Base-by-base conservation (phyloP, 495 filamentous ascomycete species). In the Friedmanniomyces simplex region DNA sequence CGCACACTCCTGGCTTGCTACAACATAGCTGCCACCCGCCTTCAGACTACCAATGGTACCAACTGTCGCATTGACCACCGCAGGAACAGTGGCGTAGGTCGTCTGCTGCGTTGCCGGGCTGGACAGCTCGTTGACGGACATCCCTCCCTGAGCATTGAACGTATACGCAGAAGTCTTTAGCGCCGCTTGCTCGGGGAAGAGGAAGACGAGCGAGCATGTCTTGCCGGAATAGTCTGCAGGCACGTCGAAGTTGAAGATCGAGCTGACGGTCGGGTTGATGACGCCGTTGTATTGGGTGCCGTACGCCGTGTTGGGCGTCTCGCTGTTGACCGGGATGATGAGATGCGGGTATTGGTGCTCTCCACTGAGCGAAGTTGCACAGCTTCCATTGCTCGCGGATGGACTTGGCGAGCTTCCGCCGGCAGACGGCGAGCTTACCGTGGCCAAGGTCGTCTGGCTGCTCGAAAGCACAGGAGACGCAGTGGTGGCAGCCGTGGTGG, bases 311-410 rank as follows among this genome's bases (percentile, higher is more conserved):
- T 76, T 63, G 3, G 84, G 80, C 34, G 71, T 59, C n/a, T 74
- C 64, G 4, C 77, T 78, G 72, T 84, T 75, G 43, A 88, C 70
- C 0, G 81, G 81, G 26, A 88, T 66, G 58, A 88, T 85, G 51
- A 88, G 72, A 66, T 85, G 79, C 14, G 86, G 85, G 65, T 71
- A 82, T 62, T 85, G 72, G 57, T 74, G 85, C 8, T 70, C 55
- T 22, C 77, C 78, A 1, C 71, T 69, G 14, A 82, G 71, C 28
- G 74, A 72, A 1, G 78, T 71, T 12, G 78, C 76, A 68, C 80
- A 83, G 34, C 39, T 43, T 2, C 14, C 18, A 13, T 13, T 43
- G 36, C 20, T 16, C 11, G 21, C 32, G 11, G 34, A 42, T 1
- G 39, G 20, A 11, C 12, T 36, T 16, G 49, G 1, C 14, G 54